A percentile compares a stretch with the other conserved stretches of the same genome.
Conservation (phyloP, 2,329 filamentous ascomycete species). For the Bipolaris gigantea region DNA sequence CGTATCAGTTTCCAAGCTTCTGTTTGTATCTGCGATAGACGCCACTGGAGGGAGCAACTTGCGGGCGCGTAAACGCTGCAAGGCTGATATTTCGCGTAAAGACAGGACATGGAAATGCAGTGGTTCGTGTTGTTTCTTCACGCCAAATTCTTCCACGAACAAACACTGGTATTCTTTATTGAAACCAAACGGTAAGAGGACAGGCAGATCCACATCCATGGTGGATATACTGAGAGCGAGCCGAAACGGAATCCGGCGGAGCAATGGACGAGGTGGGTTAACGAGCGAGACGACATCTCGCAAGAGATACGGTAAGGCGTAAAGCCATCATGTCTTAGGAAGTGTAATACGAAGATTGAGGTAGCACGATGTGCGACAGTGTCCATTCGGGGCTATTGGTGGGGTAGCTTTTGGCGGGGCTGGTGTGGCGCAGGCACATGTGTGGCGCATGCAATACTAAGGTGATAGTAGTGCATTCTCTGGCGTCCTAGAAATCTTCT, state of each 20-base stretch:
- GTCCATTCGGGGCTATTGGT: too few species aligned
- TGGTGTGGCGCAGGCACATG: neutral
- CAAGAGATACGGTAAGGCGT: neutral
- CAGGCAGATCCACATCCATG: slow-evolving; percentile 6
- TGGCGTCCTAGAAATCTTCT: neutral
- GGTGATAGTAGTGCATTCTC: neutral
- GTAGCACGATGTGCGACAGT: too few species aligned
- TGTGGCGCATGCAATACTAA: neutral
- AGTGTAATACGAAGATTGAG: too few species aligned
- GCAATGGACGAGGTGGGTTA: neutral
- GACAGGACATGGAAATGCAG: neutral
- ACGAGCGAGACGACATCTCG: neutral
- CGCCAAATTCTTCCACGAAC: neutral
- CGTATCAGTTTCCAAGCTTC: neutral
- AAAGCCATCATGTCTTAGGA: neutral
- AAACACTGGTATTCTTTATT: slow-evolving; percentile 5
- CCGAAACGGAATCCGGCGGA: too few species aligned
- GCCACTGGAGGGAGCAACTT: neutral
- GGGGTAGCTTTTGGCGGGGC: neutral
- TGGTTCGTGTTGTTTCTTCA: neutral
- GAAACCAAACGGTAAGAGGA: slow-evolving; percentile 15
- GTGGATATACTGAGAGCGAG: slow-evolving; percentile 25
- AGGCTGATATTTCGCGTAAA: neutral
- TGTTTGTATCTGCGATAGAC: neutral
- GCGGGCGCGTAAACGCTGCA: neutral